Conservation (phyloP, 2,329 filamentous ascomycete genomes). For the Lithohypha guttulata region DNA sequence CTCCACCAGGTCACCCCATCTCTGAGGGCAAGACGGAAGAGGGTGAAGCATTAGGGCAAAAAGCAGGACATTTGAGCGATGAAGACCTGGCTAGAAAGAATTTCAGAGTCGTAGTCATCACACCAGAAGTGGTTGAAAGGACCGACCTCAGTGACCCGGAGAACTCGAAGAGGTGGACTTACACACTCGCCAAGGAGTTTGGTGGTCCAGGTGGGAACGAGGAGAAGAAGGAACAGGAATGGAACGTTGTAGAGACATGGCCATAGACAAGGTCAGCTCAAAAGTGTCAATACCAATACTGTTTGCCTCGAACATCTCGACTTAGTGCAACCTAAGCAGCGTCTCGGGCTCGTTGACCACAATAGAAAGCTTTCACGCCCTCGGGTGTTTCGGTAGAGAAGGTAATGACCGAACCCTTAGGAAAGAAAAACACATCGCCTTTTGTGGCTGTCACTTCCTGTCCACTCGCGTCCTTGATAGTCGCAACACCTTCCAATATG, state of each 20-base stretch:
- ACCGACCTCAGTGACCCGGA: slow-evolving; percentile 60
- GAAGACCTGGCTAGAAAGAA: slow-evolving; percentile 54
- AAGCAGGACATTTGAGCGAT: slow-evolving; percentile 62
- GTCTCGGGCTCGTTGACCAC: slow-evolving; percentile 24
- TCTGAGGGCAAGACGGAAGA: slow-evolving; percentile 39
- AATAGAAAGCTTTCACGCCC: slow-evolving; percentile 51
- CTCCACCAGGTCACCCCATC: slow-evolving; percentile 55
- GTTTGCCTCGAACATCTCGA: too few species aligned
- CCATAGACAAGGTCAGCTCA: too few species aligned
- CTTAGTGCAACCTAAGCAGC: slow-evolving; percentile 24
- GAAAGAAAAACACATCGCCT: slow-evolving; percentile 60
- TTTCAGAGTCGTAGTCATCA: slow-evolving; percentile 80
- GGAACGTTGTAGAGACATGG: slow-evolving; percentile 63
- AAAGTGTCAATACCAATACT: too few species aligned
- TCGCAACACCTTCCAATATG: slow-evolving; percentile 56
- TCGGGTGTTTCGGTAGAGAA: slow-evolving; percentile 52
- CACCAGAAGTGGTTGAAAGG: slow-evolving; percentile 65
- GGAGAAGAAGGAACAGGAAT: slow-evolving; percentile 34
- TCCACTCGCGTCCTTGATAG: slow-evolving; percentile 54
- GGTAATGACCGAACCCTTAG: slow-evolving; percentile 54
- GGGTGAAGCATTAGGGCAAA: slow-evolving; percentile 45
- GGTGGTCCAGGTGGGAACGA: slow-evolving; percentile 28
- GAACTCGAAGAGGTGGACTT: slow-evolving; percentile 54
- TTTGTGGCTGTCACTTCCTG: slow-evolving; percentile 38
- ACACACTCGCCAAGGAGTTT: slow-evolving; percentile 45